These are phyloP conservation scores for Aspergillus pseudoglaucus DNA, from an alignment of 2,329 filamentous ascomycete species.

Conservation along the genomic window DNA sequence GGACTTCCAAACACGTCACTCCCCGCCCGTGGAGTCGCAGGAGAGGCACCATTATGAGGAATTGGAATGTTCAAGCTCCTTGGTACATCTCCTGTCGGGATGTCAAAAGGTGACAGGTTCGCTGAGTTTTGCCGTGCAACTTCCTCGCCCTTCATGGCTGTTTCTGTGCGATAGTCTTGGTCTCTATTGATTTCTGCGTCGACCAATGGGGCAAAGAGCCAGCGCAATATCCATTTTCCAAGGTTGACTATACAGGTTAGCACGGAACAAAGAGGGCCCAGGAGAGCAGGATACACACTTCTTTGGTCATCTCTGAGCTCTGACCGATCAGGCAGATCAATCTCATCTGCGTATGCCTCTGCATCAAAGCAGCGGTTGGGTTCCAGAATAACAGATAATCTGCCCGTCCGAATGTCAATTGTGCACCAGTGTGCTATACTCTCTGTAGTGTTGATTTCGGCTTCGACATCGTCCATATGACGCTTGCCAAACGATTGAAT, in stretches of 20 bases:
- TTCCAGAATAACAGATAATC: conserved; percentile 82
- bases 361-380: conserved; percentile 96
- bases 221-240: conserved; percentile 91
- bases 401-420: conserved; percentile 87
- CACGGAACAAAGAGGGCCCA: not conserved
- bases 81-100: conserved; percentile 37
- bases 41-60: conserved; percentile 30
- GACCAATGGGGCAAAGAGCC: conserved; percentile 82
- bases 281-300: conserved; percentile 50
- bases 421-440: conserved; percentile 95
- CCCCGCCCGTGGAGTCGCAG: conserved; percentile 52
- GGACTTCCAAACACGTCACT: conserved; percentile 57
- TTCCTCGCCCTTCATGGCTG: conserved; percentile 59
- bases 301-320: conserved; percentile 90
- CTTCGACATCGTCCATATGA: conserved; percentile 86
- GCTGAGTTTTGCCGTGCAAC: conserved; percentile 49
- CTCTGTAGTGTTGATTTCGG: conserved; percentile 77
- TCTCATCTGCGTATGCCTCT: conserved; percentile 91
- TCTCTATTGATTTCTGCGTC: conserved; percentile 86
- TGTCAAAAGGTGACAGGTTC: conserved; percentile 56
- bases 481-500: conserved; percentile 90
- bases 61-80: conserved; percentile 23
- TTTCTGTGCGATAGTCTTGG: conserved; percentile 60
- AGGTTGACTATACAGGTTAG: conserved; percentile 63
- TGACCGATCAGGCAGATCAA: conserved; percentile 63